Percentiles rank a stretch among this genome's conserved stretches.
Conservation (phyloP, 768 basidiomycete species). For the Phylloporus sp. region DNA sequence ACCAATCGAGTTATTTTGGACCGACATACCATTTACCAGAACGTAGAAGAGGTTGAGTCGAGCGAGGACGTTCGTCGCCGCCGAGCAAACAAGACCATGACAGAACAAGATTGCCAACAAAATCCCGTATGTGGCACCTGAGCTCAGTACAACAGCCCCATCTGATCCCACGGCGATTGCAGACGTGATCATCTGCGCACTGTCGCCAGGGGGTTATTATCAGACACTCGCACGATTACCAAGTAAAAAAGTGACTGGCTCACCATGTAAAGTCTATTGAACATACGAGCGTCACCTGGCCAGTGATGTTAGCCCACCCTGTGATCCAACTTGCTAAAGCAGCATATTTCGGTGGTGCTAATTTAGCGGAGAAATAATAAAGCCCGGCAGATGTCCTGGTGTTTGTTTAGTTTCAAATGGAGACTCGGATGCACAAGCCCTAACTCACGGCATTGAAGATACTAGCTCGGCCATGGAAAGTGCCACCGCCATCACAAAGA, state of each 20-base stretch:
- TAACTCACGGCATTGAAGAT: slow-evolving; percentile 69
- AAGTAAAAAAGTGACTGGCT: slow-evolving; percentile 8
- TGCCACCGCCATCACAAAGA: slow-evolving; percentile 64
- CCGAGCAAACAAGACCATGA: slow-evolving; percentile 70
- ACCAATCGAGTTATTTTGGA: neutral
- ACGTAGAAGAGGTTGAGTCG: slow-evolving; percentile 69
- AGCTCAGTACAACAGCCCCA: slow-evolving; percentile 45
- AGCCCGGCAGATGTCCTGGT: slow-evolving; percentile 69
- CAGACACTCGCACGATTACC: neutral
- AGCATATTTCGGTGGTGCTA: slow-evolving; percentile 58
- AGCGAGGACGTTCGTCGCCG: slow-evolving; percentile 60
- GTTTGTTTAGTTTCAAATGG: neutral
- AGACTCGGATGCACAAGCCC: neutral
- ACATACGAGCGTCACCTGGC: slow-evolving; percentile 64
- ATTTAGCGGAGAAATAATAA: slow-evolving; percentile 73
- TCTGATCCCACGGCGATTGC: slow-evolving; percentile 59
- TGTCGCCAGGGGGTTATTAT: slow-evolving; percentile 14
- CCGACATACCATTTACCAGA: slow-evolving; percentile 50
- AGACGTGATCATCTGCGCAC: slow-evolving; percentile 74
- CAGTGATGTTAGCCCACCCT: slow-evolving; percentile 72
- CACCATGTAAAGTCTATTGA: slow-evolving; percentile 72
- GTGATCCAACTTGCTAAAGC: slow-evolving; percentile 55
- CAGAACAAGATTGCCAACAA: slow-evolving; percentile 56
- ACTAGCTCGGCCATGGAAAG: slow-evolving; percentile 69
- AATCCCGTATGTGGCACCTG: slow-evolving; percentile 65